A percentile compares a stretch with the other conserved stretches of the same genome.
phyloP scores from a whole-genome alignment of 352 stramenopile species.

The Phytophthora fragariae region DNA sequence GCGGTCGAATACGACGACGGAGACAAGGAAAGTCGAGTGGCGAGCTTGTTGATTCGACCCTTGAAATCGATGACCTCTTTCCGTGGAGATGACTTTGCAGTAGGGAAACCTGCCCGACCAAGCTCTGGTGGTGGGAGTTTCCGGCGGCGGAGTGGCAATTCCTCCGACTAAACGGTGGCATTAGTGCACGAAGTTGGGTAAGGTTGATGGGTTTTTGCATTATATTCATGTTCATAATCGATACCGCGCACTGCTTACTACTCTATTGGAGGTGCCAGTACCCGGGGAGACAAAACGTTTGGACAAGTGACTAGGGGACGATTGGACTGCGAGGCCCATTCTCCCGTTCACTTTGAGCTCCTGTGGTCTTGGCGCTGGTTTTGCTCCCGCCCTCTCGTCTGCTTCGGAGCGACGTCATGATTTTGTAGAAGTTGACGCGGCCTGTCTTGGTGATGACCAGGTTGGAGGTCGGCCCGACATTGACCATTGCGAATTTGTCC shows the following conservation, averaged over 20 bases:
- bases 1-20: constrained; percentile 84
- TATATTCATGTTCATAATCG: constrained; percentile 32
- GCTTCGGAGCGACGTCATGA: constrained; percentile 37
- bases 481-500: constrained; percentile 19
- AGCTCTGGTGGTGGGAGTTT: constrained; percentile 34
- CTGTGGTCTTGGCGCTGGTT: constrained; percentile 29
- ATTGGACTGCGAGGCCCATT: constrained; percentile 10
- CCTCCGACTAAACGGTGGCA: constrained; percentile 42
- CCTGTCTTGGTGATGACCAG: constrained; percentile 33
- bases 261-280: constrained; percentile 15
- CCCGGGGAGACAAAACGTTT: neutral
- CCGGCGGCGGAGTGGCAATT: constrained; percentile 54
- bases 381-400: constrained; percentile 24
- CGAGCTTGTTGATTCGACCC: constrained; percentile 44
- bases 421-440: constrained; percentile 30
- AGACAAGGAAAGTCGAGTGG: constrained; percentile 58
- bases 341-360: constrained; percentile 14
- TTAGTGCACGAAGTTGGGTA: neutral
- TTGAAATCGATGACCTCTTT: constrained; percentile 39
- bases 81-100: constrained; percentile 39
- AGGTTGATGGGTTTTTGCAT: constrained; percentile 17
- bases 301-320: constrained; percentile 6
- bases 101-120: constrained; percentile 44
- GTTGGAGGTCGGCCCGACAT: constrained; percentile 27
- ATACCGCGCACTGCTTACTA: constrained; percentile 22